Evolutionary conservation across 768 basidiomycete species (phyloP).

Genomic region (Rhizopogon roseolus): DNA sequence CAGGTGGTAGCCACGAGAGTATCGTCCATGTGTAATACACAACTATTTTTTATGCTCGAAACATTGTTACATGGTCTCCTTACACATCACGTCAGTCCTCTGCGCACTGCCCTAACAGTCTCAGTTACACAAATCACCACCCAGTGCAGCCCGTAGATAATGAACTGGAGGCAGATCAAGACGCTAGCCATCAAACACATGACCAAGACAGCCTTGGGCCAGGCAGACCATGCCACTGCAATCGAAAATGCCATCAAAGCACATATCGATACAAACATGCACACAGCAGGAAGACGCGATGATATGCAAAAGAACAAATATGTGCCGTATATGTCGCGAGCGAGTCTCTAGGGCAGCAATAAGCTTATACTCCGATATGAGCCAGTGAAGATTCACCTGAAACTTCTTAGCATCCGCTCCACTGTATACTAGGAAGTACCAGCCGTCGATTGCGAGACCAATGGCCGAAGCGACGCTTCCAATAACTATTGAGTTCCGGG

Average conservation of each 20-base stretch:
- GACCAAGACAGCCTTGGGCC: conserved; percentile 58
- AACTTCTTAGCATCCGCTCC: conserved; percentile 49
- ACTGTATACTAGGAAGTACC: conserved; percentile 62
- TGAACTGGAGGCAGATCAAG: conserved; percentile 60
- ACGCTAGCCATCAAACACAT: conserved; percentile 55
- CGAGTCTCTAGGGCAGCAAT: conserved; percentile 30
- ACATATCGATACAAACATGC: conserved; percentile 52
- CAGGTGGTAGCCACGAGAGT: not conserved
- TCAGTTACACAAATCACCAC: conserved; percentile 9
- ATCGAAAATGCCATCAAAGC: conserved; percentile 58
- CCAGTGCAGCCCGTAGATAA: conserved; percentile 47
- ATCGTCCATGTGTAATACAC: not conserved
- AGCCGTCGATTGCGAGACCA: conserved; percentile 58
- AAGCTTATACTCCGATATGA: not conserved
- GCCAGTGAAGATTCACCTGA: conserved; percentile 34
- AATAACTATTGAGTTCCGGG: conserved; percentile 49
- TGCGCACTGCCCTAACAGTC: conserved; percentile 3
- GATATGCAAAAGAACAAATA: conserved; percentile 70
- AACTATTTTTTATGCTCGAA: not conserved
- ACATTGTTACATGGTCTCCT: not conserved
- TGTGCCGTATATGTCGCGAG: conserved; percentile 51
- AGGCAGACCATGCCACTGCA: conserved; percentile 57
- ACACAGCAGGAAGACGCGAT: conserved; percentile 57
- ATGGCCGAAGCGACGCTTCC: conserved; percentile 59
- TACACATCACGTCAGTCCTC: conserved; percentile 9